A percentile compares a stretch with the other conserved stretches of the same genome.
phyloP scores from a whole-genome alignment of 441 rosid species.

The Erodium chrysanthum region DNA sequence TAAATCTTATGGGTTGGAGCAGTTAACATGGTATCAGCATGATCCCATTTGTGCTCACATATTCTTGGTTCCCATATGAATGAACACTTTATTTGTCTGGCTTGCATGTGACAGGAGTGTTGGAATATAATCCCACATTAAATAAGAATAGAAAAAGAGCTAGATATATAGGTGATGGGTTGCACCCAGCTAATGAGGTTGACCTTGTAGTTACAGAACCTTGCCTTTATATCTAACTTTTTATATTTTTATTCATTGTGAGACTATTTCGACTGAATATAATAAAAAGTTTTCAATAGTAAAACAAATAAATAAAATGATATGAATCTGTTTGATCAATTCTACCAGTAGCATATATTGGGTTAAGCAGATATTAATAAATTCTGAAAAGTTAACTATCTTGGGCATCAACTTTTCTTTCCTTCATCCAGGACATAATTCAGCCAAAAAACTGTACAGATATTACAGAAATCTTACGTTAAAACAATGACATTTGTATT shows the following conservation, averaged over 20 bases:
- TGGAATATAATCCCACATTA: neutral
- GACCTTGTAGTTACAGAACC: neutral
- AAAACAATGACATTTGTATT: neutral
- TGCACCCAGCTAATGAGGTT: neutral
- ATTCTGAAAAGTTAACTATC: neutral
- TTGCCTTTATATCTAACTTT: neutral
- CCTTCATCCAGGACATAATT: neutral
- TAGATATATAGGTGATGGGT: neutral
- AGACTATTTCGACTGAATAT: neutral
- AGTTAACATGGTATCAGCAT: neutral
- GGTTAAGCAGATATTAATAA: neutral
- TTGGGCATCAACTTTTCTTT: neutral
- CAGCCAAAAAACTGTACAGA: neutral
- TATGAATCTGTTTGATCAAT: neutral
- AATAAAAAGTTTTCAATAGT: neutral
- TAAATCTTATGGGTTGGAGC: neutral
- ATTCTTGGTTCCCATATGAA: neutral
- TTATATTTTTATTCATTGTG: neutral
- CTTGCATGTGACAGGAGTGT: neutral
- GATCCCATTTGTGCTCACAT: neutral
- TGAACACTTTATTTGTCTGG: neutral
- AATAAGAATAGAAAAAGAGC: neutral
- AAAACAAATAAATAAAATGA: neutral
- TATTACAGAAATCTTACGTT: neutral
- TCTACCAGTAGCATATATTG: neutral